Base-by-base conservation (phyloP, 2,329 filamentous ascomycete genomes). In the Diaporthe vaccinii region DNA sequence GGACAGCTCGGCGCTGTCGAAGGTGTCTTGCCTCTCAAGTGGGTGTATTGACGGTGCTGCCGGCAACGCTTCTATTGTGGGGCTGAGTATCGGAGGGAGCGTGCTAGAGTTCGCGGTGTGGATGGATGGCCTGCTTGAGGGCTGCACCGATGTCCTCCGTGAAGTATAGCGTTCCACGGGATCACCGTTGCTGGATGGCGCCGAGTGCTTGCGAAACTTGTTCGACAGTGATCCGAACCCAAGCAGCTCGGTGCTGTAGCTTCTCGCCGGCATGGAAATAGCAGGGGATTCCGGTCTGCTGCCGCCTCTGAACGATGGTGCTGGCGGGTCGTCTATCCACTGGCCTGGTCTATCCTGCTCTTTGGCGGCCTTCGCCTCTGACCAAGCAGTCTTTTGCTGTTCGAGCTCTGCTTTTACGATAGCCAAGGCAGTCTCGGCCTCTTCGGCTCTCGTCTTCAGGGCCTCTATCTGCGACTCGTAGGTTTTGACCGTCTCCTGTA, bases 361-460 rank as follows among this genome's bases (percentile, higher is more conserved):
- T 31, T 82, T 84, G 22, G 61, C 74, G 14, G 71, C 74, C 49
- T 78, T 78, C 44, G 78, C 76, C 41, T 82, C 84, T 36, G 84
- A 83, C 78, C 80, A 83, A 8, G 82, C 76, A 17, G 82, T 77
- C 77, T 86, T 87, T 75, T 89, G 85, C 77, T 86, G 89, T 74
- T 91, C 88, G 3, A 89, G 82, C 9, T 91, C 89, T 20, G 85
- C 82, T 67, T 82, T 86, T 1, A 85, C 82, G 76, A 93, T 90
- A 39, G 89, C 84, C 1, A 95, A 85, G 6, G 93, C 90, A 12
- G 89, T 86, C 79, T 97, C 90, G 12, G 92, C 87, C 76, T 93
- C 89, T 78, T 93, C 89, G 31, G 92, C 88, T n/a, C 90, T 89
- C 75, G 89, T 89, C 77, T 92, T 91, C 4, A 97, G 85, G 22